phyloP scores from a whole-genome alignment of 805 yeast species.

The Cyberlindnera euphorbiiphila region DNA sequence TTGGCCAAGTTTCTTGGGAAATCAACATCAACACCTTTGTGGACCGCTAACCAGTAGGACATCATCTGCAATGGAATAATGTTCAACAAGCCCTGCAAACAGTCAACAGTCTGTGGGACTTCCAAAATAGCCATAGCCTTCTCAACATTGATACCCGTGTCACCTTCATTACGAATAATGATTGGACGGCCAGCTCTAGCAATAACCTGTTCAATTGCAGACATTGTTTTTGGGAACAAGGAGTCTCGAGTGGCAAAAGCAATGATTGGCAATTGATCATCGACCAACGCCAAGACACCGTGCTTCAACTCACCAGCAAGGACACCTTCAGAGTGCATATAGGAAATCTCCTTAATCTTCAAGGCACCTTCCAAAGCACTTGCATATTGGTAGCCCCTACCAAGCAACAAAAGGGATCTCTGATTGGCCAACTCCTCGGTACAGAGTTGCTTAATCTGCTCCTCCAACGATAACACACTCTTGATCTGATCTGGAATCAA shows the following conservation, averaged over 20 bases:
- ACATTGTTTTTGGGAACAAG: conserved; percentile 90
- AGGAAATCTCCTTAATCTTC: conserved; percentile 96
- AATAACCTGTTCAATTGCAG: conserved; percentile 93
- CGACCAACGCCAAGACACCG: conserved; percentile 96
- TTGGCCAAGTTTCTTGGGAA: conserved; percentile 98
- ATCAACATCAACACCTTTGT: conserved; percentile 94
- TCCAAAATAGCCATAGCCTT: conserved; percentile 69
- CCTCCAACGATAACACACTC: conserved; percentile 69
- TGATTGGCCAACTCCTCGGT: conserved; percentile 68
- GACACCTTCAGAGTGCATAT: conserved; percentile 99
- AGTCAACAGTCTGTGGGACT: conserved; percentile 94
- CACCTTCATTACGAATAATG: conserved; percentile 83
- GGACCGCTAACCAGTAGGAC: conserved; percentile 95
- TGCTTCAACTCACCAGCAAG: conserved; percentile 98
- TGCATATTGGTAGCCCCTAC: conserved; percentile 97
- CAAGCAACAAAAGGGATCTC: conserved; percentile 84
- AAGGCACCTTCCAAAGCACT: conserved; percentile 98
- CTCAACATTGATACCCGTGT: conserved; percentile 51
- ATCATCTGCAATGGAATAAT: conserved; percentile 93
- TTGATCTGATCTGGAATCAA: conserved; percentile 82
- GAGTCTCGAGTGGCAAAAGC: conserved; percentile 97
- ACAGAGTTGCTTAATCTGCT: conserved; percentile 72
- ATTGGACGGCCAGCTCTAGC: conserved; percentile 98
- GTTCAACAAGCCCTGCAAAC: conserved; percentile 93
- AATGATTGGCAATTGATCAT: conserved; percentile 87